Evolutionary conservation across 1,139 yeast genomes (phyloP).

Genomic region (Nakaseomyces kungkrabaensis): DNA sequence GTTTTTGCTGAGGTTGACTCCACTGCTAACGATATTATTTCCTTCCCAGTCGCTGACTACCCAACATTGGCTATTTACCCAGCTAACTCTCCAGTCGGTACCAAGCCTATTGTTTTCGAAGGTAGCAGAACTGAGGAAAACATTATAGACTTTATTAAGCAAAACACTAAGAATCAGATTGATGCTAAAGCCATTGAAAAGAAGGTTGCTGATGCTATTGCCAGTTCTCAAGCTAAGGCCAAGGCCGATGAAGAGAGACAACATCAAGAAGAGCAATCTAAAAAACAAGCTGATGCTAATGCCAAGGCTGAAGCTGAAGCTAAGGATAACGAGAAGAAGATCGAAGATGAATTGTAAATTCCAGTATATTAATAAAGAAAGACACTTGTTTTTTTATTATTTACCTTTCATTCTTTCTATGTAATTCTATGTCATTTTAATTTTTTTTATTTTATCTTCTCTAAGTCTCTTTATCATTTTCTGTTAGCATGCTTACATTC

Average conservation of each 20-base stretch:
- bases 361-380: too few species aligned
- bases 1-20: conserved; percentile 81
- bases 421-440: neutral
- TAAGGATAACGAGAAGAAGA: conserved; percentile 6
- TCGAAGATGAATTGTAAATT: conserved; percentile 12
- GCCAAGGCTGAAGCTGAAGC: conserved; percentile 8
- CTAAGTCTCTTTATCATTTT: neutral
- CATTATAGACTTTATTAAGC: conserved; percentile 59
- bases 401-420: too few species aligned
- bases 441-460: neutral
- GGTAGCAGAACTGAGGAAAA: conserved; percentile 69
- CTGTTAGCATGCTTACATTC: neutral
- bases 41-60: conserved; percentile 74
- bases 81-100: conserved; percentile 57
- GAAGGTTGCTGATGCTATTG: conserved; percentile 12
- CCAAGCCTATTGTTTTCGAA: conserved; percentile 56
- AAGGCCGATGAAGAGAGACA: conserved; percentile 10
- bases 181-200: conserved; percentile 40
- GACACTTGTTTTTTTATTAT: too few species aligned
- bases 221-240: neutral
- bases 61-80: conserved; percentile 90
- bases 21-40: conserved; percentile 70
- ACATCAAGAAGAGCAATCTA: conserved; percentile 8
- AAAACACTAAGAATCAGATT: conserved; percentile 47
- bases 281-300: conserved; percentile 11